Conservation (phyloP, 345 rosid genomes). For the Raphanus sativus region DNA sequence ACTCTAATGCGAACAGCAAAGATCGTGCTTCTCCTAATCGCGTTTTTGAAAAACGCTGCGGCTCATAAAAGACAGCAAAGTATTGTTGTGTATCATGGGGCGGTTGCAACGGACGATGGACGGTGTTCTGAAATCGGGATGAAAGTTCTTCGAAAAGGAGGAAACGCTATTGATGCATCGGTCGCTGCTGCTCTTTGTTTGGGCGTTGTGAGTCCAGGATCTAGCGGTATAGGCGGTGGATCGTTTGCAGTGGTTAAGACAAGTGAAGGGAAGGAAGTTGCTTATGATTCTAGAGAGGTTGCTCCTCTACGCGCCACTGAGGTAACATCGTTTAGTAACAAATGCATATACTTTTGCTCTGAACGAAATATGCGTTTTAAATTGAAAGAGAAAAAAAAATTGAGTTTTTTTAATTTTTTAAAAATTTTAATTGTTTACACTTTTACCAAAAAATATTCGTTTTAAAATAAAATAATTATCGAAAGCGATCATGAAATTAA, state of each 20-base stretch:
- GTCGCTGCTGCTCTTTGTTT: constrained; percentile 56
- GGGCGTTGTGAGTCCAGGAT: constrained; percentile 61
- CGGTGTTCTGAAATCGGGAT: constrained; percentile 51
- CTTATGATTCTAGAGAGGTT: constrained; percentile 60
- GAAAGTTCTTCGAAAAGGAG: constrained; percentile 44
- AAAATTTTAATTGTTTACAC: too few species aligned
- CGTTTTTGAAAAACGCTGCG: neutral
- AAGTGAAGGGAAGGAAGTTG: constrained; percentile 37
- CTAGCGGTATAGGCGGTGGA: constrained; percentile 70
- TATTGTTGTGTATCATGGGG: constrained; percentile 41
- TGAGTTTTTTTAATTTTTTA: too few species aligned
- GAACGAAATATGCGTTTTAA: neutral
- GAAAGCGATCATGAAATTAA: too few species aligned
- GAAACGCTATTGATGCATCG: constrained; percentile 59
- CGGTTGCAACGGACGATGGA: constrained; percentile 58
- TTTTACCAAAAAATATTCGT: too few species aligned
- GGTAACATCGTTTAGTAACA: constrained; percentile 36
- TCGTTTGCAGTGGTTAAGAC: constrained; percentile 48
- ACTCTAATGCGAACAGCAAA: constrained; percentile 3
- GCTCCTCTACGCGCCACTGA: constrained; percentile 58
- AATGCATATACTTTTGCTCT: neutral
- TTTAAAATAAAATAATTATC: too few species aligned
- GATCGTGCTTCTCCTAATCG: constrained; percentile 16
- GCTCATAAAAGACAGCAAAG: constrained; percentile 29
- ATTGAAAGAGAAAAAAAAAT: too few species aligned